Evolutionary conservation across 169 alveolate species (phyloP).

Genomic region (Plasmodium gallinaceum): DNA sequence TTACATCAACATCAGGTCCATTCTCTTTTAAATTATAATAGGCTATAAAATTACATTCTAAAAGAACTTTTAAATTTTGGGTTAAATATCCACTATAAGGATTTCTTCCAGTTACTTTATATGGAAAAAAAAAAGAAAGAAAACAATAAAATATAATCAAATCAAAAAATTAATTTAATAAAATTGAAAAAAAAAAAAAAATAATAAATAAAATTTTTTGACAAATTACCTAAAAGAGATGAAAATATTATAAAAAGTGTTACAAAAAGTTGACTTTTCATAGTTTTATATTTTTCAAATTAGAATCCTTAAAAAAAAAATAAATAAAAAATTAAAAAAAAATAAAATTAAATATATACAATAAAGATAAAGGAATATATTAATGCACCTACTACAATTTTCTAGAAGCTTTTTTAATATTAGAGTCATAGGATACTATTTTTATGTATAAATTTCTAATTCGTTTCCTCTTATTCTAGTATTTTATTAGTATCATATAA

Average conservation of each 20-base stretch:
- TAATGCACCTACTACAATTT: constrained; percentile 17
- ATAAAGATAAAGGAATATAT: constrained; percentile 4
- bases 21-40: constrained; percentile 23
- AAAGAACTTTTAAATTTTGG: constrained; percentile 31
- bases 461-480: neutral
- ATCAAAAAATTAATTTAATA: constrained; percentile 1
- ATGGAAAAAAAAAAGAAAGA: neutral
- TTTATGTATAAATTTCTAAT: neutral
- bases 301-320: constrained; percentile 27
- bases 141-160: neutral
- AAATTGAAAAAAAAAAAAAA: neutral
- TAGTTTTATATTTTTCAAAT: constrained; percentile 5
- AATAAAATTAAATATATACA: neutral
- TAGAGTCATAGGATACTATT: neutral
- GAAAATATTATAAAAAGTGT: constrained; percentile 31
- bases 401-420: neutral
- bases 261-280: constrained; percentile 37
- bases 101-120: constrained; percentile 25
- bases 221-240: constrained; percentile 35
- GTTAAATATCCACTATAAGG: constrained; percentile 20
- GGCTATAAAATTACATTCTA: constrained; percentile 42
- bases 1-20: constrained; percentile 51
- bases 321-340: neutral
- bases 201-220: neutral
- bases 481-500: constrained; percentile 10